Percentiles rank a stretch among this genome's conserved stretches.
phyloP scores from a whole-genome alignment of 306 rosid species.

The Sphenostylis stenocarpa region DNA sequence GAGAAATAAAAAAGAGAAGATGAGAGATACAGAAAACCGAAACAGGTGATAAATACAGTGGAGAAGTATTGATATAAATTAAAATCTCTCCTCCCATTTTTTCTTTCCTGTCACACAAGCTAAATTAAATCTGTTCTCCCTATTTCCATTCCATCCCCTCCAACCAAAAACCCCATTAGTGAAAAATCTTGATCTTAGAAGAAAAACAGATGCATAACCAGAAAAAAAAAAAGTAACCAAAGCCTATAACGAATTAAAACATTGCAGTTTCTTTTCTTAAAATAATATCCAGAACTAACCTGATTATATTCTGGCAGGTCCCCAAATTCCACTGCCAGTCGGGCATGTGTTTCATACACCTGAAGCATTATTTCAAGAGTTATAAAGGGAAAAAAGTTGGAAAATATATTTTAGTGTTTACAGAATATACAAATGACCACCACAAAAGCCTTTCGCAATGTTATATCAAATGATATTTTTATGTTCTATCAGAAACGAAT shows the following conservation, averaged over 20 bases:
- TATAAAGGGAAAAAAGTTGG: neutral
- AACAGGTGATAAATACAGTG: no score
- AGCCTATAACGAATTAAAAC: neutral
- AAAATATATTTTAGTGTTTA: neutral
- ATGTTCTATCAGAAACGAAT: slow-evolving; percentile 15
- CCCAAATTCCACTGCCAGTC: slow-evolving; percentile 83
- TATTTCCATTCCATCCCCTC: no score
- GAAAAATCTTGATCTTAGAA: slow-evolving; percentile 10
- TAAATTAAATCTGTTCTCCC: no score
- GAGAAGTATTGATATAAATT: no score
- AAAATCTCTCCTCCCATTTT: no score
- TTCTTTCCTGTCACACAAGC: no score
- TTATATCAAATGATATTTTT: neutral
- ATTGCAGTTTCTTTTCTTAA: slow-evolving; percentile 9
- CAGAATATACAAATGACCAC: neutral
- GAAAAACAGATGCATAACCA: slow-evolving; percentile 16
- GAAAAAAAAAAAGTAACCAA: slow-evolving; percentile 16
- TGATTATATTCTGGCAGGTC: slow-evolving; percentile 96
- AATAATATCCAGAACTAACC: slow-evolving; percentile 47
- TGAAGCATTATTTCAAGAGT: slow-evolving; percentile 38
- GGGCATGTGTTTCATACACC: slow-evolving; percentile 99
- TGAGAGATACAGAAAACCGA: no score
- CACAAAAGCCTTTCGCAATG: neutral
- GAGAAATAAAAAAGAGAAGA: no score
- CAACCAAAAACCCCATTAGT: neutral